These are phyloP conservation scores for Exobasidium rhododendri DNA, from an alignment of 1,284 basidiomycete genomes.

Conservation along the genomic window DNA sequence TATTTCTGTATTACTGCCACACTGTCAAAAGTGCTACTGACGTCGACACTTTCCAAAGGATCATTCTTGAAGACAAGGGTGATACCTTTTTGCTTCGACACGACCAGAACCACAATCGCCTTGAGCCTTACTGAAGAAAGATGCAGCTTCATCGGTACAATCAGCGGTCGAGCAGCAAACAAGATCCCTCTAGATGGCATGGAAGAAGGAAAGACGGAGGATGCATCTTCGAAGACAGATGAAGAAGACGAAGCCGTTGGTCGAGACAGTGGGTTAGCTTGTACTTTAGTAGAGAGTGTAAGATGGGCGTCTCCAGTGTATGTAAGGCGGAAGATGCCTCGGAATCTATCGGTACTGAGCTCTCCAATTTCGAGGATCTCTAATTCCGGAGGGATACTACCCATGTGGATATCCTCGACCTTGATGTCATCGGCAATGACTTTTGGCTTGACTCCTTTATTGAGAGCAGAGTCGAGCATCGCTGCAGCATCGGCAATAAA, in stretches of 20 bases:
- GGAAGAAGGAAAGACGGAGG: slow-evolving; percentile 31
- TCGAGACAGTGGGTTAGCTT: slow-evolving; percentile 87
- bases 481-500: slow-evolving; percentile 58
- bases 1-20: slow-evolving; percentile 87
- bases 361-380: slow-evolving; percentile 98
- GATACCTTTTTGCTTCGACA: slow-evolving; percentile 91
- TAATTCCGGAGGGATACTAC: slow-evolving; percentile 92
- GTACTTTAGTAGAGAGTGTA: slow-evolving; percentile 88
- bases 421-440: slow-evolving; percentile 96
- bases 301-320: slow-evolving; percentile 95
- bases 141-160: slow-evolving; percentile 94
- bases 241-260: slow-evolving; percentile 19
- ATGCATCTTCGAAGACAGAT: slow-evolving; percentile 5
- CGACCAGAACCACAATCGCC: slow-evolving; percentile 95
- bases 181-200: slow-evolving; percentile 45
- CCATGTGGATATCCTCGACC: slow-evolving; percentile 97
- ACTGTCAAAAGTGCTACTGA: slow-evolving; percentile 94
- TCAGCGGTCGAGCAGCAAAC: slow-evolving; percentile 50
- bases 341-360: slow-evolving; percentile 88
- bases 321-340: slow-evolving; percentile 92
- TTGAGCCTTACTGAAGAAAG: slow-evolving; percentile 88
- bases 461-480: slow-evolving; percentile 57
- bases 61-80: slow-evolving; percentile 99
- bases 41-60: slow-evolving; percentile 94
- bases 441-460: slow-evolving; percentile 69